These are phyloP conservation scores for Ophiobolus disseminans DNA, from an alignment of 2,329 filamentous ascomycete genomes.

Conservation along the genomic window DNA sequence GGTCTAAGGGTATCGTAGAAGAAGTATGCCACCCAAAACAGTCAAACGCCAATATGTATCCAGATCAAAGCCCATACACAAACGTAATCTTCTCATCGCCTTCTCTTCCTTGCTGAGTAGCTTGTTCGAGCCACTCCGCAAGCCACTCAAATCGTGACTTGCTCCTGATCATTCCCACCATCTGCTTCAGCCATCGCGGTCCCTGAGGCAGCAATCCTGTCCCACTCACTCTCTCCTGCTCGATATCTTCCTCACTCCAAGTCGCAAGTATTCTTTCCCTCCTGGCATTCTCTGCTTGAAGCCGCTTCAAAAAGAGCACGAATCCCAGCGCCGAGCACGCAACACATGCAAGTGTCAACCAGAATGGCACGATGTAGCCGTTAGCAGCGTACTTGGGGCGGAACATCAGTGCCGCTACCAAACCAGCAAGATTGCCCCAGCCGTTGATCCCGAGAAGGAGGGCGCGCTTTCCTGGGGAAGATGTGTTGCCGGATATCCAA, in stretches of 20 bases:
- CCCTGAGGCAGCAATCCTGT: slow-evolving; percentile 40
- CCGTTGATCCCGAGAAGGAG: slow-evolving; percentile 63
- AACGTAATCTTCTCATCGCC: slow-evolving; percentile 58
- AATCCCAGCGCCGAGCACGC: slow-evolving; percentile 51
- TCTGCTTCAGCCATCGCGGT: slow-evolving; percentile 24
- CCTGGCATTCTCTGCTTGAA: slow-evolving; percentile 50
- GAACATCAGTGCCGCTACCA: slow-evolving; percentile 55
- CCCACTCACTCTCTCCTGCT: slow-evolving; percentile 41
- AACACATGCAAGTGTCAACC: slow-evolving; percentile 52
- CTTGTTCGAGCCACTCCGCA: slow-evolving; percentile 41
- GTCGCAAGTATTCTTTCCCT: slow-evolving; percentile 40
- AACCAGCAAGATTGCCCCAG: slow-evolving; percentile 60
- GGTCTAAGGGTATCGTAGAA: slow-evolving; percentile 1
- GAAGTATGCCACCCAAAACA: not conserved
- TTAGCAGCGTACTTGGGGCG: slow-evolving; percentile 48
- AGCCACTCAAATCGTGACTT: slow-evolving; percentile 23
- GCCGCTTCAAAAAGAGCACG: slow-evolving; percentile 45
- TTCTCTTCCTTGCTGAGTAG: slow-evolving; percentile 43
- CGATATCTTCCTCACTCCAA: slow-evolving; percentile 50
- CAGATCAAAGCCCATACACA: slow-evolving; percentile 49
- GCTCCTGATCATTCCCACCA: slow-evolving; percentile 10
- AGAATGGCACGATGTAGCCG: slow-evolving; percentile 54
- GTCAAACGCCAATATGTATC: slow-evolving; percentile 1
- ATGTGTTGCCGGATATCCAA: slow-evolving; percentile 63
- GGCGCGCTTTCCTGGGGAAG: slow-evolving; percentile 60